Conservation (phyloP, 768 basidiomycete genomes). For the Boletus rex-veris region DNA sequence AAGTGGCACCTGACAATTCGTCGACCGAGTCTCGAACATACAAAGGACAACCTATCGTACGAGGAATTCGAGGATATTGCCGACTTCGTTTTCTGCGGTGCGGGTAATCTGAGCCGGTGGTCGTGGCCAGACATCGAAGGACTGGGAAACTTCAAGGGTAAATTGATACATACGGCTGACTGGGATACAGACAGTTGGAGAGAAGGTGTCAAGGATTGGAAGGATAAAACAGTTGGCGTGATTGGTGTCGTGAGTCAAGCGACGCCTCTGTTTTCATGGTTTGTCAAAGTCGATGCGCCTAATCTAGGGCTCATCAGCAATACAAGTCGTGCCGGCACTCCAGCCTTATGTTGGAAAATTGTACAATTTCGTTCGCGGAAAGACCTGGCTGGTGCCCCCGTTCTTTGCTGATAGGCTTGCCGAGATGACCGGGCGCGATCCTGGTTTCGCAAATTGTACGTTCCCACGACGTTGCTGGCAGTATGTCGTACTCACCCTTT, state of each 20-base stretch:
- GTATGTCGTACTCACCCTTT: background rate
- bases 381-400: slow-evolving; percentile 53
- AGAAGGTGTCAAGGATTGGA: slow-evolving; percentile 47
- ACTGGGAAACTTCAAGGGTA: slow-evolving; percentile 52
- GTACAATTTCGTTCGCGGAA: slow-evolving; percentile 54
- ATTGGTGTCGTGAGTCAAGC: slow-evolving; percentile 50
- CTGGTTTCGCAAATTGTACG: slow-evolving; percentile 42
- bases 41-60: slow-evolving; percentile 20
- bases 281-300: background rate
- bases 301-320: slow-evolving; percentile 57
- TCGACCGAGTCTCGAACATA: slow-evolving; percentile 20
- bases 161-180: slow-evolving; percentile 58
- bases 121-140: slow-evolving; percentile 66
- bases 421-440: slow-evolving; percentile 36
- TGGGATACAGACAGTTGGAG: slow-evolving; percentile 51
- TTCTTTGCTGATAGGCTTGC: slow-evolving; percentile 42
- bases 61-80: slow-evolving; percentile 51
- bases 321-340: slow-evolving; percentile 57
- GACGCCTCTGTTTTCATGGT: background rate
- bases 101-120: slow-evolving; percentile 55
- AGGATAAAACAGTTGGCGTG: slow-evolving; percentile 51
- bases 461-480: background rate
- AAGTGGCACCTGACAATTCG: slow-evolving; percentile 57
- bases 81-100: slow-evolving; percentile 56
- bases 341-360: slow-evolving; percentile 50